phyloP scores from a whole-genome alignment of 148 eudicot species.

The Rhododendron henanense region DNA sequence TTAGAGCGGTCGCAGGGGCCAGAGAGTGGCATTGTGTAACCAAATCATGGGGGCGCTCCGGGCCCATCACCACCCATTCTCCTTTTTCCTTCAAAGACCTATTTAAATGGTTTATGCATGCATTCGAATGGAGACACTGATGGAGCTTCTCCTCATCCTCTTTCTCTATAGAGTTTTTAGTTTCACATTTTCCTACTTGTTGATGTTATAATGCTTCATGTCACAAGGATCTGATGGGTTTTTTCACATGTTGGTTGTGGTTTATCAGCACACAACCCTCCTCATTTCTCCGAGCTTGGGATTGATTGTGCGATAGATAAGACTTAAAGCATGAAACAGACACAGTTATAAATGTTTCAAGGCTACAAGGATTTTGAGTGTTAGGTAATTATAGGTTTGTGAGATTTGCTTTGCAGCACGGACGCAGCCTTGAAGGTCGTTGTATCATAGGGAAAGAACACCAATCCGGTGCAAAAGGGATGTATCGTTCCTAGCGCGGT shows the following conservation, averaged over 20 bases:
- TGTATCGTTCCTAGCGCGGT: not conserved
- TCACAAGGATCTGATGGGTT: not conserved
- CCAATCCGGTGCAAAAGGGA: not conserved
- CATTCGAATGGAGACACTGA: not conserved
- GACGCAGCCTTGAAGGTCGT: not conserved
- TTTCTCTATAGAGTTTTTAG: not conserved
- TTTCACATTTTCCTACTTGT: not conserved
- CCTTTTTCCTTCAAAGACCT: not conserved
- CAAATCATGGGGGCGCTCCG: too few species aligned
- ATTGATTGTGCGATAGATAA: not conserved
- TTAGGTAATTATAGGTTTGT: not conserved
- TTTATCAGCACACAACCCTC: not conserved
- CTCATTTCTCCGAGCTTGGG: not conserved
- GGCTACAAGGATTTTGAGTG: not conserved
- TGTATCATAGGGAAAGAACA: not conserved
- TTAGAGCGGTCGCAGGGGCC: too few species aligned
- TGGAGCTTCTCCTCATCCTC: not conserved
- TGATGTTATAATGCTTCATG: not conserved
- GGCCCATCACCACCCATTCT: not conserved
- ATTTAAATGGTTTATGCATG: not conserved
- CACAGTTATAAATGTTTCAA: not conserved
- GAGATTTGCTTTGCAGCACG: not conserved
- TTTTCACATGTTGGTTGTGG: not conserved
- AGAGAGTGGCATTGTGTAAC: too few species aligned
- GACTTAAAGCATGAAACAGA: not conserved